phyloP scores from a whole-genome alignment of 2,329 filamentous ascomycete genomes.

The Sporothrix euskadiensis region DNA sequence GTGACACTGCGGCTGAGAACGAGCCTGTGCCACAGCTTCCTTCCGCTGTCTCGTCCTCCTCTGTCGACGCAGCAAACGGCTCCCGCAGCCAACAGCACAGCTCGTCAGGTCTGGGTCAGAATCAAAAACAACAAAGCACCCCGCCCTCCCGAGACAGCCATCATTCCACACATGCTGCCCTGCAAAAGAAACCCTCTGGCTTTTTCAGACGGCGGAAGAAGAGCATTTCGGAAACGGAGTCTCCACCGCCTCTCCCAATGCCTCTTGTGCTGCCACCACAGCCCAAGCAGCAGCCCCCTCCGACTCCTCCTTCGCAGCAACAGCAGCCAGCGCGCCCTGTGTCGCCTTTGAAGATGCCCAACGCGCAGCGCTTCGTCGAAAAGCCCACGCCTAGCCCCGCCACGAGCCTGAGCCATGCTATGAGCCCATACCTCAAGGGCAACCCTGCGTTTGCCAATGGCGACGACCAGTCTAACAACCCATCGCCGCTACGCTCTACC shows the following conservation, averaged over 20 bases:
- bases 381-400: conserved; percentile 60
- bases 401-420: conserved; percentile 80
- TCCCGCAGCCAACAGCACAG: conserved; percentile 46
- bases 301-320: conserved; percentile 29
- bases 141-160: conserved; percentile 57
- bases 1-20: conserved; percentile 43
- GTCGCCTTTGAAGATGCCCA: conserved; percentile 40
- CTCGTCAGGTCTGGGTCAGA: conserved; percentile 40
- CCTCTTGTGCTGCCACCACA: conserved; percentile 36
- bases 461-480: background rate
- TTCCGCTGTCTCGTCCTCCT: conserved; percentile 39
- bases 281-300: conserved; percentile 7
- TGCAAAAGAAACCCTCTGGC: conserved; percentile 90
- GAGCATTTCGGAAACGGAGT: conserved; percentile 68
- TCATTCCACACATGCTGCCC: conserved; percentile 47
- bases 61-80: conserved; percentile 36
- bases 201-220: conserved; percentile 95
- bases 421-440: conserved; percentile 74
- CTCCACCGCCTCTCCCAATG: conserved; percentile 58
- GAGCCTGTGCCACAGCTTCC: conserved; percentile 31
- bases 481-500: background rate
- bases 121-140: conserved; percentile 50
- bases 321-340: conserved; percentile 41
- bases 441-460: conserved; percentile 34
- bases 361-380: conserved; percentile 37